These are phyloP conservation scores for Mycena haematopus DNA, from an alignment of 768 basidiomycete genomes.

Conservation along the genomic window DNA sequence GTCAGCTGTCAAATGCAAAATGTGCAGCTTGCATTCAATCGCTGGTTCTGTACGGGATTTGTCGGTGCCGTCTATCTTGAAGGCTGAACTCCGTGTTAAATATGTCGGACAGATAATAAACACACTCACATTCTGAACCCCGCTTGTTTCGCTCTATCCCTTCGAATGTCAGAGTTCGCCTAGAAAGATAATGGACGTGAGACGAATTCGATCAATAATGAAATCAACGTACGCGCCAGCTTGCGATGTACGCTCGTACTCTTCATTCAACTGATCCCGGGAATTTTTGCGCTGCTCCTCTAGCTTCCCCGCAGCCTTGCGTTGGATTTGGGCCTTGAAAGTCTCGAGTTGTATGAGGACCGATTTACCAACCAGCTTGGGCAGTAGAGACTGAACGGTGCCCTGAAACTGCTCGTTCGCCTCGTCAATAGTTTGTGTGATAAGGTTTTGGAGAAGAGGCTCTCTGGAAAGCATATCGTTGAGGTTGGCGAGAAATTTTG, in stretches of 20 bases:
- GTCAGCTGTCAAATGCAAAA: conserved; percentile 41
- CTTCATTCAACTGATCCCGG: conserved; percentile 17
- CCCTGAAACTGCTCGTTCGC: conserved; percentile 11
- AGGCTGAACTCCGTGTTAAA: not conserved
- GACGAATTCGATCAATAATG: not conserved
- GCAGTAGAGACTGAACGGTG: conserved; percentile 9
- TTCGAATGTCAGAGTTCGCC: conserved; percentile 18
- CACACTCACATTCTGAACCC: conserved; percentile 5
- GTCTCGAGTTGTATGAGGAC: conserved; percentile 13
- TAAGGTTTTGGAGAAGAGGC: conserved; percentile 23
- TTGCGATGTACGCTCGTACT: conserved; percentile 16
- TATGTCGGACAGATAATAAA: not conserved
- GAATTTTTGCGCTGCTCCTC: conserved; percentile 21
- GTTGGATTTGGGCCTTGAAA: conserved; percentile 15
- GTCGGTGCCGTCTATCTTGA: conserved; percentile 19
- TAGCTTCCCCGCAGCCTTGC: not conserved
- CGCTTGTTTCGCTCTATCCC: conserved; percentile 11
- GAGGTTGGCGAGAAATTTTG: conserved; percentile 20
- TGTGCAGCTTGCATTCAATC: conserved; percentile 40
- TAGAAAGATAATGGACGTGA: not conserved
- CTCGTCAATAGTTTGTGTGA: conserved; percentile 12
- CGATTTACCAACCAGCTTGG: conserved; percentile 2
- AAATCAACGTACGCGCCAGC: conserved; percentile 3
- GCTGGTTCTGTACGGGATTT: conserved; percentile 29
- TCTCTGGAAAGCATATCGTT: conserved; percentile 22